These are phyloP conservation scores for Fusarium sp. DNA, from an alignment of 2,329 filamentous ascomycete genomes.

Conservation along the genomic window DNA sequence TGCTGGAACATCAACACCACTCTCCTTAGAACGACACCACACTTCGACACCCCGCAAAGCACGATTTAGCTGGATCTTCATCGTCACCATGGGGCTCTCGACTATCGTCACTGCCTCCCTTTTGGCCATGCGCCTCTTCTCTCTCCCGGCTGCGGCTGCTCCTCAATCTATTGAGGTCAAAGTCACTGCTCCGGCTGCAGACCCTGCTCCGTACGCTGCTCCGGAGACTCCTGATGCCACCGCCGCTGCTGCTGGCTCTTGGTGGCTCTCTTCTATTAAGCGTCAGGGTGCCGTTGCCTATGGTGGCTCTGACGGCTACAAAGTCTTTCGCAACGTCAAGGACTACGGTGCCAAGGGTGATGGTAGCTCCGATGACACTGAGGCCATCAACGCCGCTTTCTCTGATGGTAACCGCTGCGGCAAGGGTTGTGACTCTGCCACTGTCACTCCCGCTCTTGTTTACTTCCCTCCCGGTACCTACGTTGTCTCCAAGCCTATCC, in stretches of 20 bases:
- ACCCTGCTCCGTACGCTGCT: conserved; percentile 15
- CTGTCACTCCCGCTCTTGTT: conserved; percentile 85
- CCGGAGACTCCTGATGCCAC: conserved; percentile 18
- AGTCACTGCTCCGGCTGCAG: conserved; percentile 31
- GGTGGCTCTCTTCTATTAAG: conserved; percentile 80
- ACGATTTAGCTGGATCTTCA: conserved; percentile 54
- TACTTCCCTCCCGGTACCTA: conserved; percentile 96
- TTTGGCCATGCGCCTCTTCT: conserved; percentile 61
- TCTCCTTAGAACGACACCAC: conserved; percentile 29
- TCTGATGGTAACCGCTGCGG: conserved; percentile 85
- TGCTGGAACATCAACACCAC: conserved; percentile 34
- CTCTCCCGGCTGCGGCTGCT: conserved; percentile 53
- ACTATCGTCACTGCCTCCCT: conserved; percentile 60
- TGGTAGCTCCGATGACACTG: conserved; percentile 84
- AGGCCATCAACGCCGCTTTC: conserved; percentile 88
- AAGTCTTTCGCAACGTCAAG: conserved; percentile 83
- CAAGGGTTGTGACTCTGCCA: conserved; percentile 84
- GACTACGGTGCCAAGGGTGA: conserved; percentile 81
- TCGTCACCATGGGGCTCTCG: conserved; percentile 64
- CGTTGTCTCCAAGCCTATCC: conserved; percentile 81
- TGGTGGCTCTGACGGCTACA: conserved; percentile 69
- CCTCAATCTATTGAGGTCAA: conserved; percentile 36
- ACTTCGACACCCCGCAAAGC: conserved; percentile 32
- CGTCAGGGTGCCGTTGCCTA: conserved; percentile 80
- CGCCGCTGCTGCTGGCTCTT: conserved; percentile 58